These are phyloP conservation scores for Pestalotiopsis sp. DNA, from an alignment of 2,329 filamentous ascomycete species.

Conservation along the genomic window DNA sequence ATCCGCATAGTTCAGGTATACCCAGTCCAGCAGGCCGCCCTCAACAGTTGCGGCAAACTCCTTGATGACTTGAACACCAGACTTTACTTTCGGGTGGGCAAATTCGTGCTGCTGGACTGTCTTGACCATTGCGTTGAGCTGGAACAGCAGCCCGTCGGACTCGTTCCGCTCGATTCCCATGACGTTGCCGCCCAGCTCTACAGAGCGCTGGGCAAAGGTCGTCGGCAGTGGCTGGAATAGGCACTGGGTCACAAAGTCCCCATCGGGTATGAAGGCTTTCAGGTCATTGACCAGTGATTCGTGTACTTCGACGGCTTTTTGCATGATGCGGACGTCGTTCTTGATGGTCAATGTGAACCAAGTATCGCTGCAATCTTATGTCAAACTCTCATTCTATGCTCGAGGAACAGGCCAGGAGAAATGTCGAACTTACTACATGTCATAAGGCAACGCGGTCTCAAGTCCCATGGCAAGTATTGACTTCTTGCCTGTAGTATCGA, in stretches of 20 bases:
- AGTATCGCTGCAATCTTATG: too few species aligned
- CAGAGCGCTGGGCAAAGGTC: slow-evolving; percentile 16
- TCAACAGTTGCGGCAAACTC: slow-evolving; percentile 20
- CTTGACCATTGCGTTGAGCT: slow-evolving; percentile 19
- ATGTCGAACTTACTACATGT: slow-evolving; percentile 15
- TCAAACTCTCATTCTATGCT: background rate
- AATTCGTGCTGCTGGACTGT: slow-evolving; percentile 21
- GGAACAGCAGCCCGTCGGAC: slow-evolving; percentile 22
- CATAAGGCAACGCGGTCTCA: slow-evolving; percentile 19
- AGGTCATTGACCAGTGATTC: slow-evolving; percentile 13
- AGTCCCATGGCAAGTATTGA: slow-evolving; percentile 21
- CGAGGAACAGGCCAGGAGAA: too few species aligned
- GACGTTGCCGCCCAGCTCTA: slow-evolving; percentile 24
- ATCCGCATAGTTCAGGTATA: background rate
- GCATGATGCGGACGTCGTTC: too few species aligned
- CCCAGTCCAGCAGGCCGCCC: slow-evolving; percentile 10
- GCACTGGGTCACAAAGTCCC: slow-evolving; percentile 22
- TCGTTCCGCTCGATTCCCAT: slow-evolving; percentile 22
- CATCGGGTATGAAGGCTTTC: slow-evolving; percentile 3
- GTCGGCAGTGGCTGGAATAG: slow-evolving; percentile 28
- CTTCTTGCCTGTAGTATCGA: slow-evolving; percentile 21
- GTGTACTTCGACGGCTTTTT: background rate
- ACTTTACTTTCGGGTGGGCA: slow-evolving; percentile 20
- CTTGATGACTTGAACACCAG: slow-evolving; percentile 17
- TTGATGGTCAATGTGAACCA: too few species aligned